A percentile compares a stretch with the other conserved stretches of the same genome.
phyloP scores from a whole-genome alignment of 2,329 filamentous ascomycete species.

The Sclerotinia nivalis region DNA sequence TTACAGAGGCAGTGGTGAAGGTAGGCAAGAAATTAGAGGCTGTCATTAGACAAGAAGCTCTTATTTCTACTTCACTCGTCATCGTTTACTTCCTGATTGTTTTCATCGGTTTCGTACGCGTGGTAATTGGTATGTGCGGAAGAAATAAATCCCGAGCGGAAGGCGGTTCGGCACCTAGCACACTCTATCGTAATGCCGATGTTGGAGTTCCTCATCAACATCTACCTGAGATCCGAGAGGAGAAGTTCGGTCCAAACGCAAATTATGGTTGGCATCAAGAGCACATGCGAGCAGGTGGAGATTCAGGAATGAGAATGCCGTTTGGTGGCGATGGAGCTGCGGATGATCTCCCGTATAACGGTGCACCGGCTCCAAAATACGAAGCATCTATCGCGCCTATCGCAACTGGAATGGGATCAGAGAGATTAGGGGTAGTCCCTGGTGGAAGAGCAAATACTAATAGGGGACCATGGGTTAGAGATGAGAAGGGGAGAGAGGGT shows the following conservation, averaged over 20 bases:
- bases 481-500: neutral
- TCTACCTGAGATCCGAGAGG: neutral
- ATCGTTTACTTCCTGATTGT: slow-evolving; percentile 77
- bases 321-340: neutral
- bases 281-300: neutral
- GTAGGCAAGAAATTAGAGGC: slow-evolving; percentile 68
- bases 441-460: neutral
- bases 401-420: neutral
- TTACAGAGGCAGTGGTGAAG: slow-evolving; percentile 71
- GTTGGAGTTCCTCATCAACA: neutral
- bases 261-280: slow-evolving; percentile 5
- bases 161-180: slow-evolving; percentile 47
- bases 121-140: slow-evolving; percentile 59
- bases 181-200: neutral
- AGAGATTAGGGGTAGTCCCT: neutral
- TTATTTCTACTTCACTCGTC: slow-evolving; percentile 75
- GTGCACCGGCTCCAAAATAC: neutral
- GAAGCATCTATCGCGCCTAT: neutral
- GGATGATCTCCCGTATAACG: neutral
- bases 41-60: slow-evolving; percentile 71
- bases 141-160: slow-evolving; percentile 62
- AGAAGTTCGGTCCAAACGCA: neutral
- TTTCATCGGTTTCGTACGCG: slow-evolving; percentile 70
- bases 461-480: neutral
- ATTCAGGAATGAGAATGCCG: neutral